Percentiles rank a stretch among this genome's conserved stretches.
phyloP scores from a whole-genome alignment of 371 early-diverging fungal species.

The Mucor lusitanicus region DNA sequence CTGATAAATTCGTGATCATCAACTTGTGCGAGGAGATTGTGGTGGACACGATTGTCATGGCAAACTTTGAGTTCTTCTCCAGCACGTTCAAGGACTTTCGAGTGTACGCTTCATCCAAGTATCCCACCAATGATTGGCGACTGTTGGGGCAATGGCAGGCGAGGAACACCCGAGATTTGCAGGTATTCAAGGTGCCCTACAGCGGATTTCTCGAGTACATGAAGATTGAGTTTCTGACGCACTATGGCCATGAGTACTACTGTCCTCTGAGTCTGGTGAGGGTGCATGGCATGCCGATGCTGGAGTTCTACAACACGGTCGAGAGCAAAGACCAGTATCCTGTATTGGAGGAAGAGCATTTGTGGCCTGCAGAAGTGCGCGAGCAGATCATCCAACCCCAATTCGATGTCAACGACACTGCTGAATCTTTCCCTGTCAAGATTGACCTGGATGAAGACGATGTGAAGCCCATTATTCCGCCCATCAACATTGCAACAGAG shows the following conservation, averaged over 20 bases:
- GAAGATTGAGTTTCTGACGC: slow-evolving; percentile 84
- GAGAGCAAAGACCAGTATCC: slow-evolving; percentile 53
- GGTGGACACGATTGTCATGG: slow-evolving; percentile 87
- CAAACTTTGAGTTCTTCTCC: slow-evolving; percentile 96
- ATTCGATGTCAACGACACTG: slow-evolving; percentile 22
- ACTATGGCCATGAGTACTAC: slow-evolving; percentile 92
- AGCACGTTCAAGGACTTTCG: slow-evolving; percentile 89
- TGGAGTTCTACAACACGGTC: slow-evolving; percentile 81
- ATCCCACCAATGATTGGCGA: slow-evolving; percentile 87
- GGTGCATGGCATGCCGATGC: slow-evolving; percentile 90
- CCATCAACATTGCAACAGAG: not conserved
- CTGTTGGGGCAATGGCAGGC: slow-evolving; percentile 83
- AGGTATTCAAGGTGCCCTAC: slow-evolving; percentile 74
- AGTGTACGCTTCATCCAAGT: slow-evolving; percentile 77
- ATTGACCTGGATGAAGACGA: slow-evolving; percentile 15
- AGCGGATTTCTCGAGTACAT: slow-evolving; percentile 84
- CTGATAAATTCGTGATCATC: slow-evolving; percentile 82
- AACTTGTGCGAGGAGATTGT: slow-evolving; percentile 94
- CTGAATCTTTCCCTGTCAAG: slow-evolving; percentile 26
- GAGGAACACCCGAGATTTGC: slow-evolving; percentile 81
- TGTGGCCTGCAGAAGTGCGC: slow-evolving; percentile 47
- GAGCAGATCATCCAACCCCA: slow-evolving; percentile 42
- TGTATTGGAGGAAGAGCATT: slow-evolving; percentile 26
- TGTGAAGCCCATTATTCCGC: slow-evolving; percentile 11
- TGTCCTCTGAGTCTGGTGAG: slow-evolving; percentile 90